These are phyloP conservation scores for Cinnamomum chago DNA, from an alignment of 164 flowering plant species.

Conservation along the genomic window DNA sequence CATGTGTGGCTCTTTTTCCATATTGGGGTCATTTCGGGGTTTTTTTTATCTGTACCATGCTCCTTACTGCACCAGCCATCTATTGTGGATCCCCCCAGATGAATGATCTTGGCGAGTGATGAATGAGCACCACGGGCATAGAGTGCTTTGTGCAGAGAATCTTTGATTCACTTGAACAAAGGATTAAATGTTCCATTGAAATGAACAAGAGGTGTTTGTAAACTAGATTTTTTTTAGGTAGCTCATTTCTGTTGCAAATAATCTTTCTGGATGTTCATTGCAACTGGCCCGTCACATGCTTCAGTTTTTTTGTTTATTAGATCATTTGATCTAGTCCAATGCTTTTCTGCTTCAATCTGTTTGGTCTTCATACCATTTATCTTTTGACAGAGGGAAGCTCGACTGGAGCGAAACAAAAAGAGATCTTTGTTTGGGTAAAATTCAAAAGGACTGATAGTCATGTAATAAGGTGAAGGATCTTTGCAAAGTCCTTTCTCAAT, in stretches of 20 bases:
- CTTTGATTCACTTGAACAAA: too few species aligned
- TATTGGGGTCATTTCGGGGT: neutral
- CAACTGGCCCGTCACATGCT: neutral
- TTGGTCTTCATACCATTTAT: neutral
- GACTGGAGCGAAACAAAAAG: constrained; percentile 67
- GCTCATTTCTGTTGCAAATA: too few species aligned
- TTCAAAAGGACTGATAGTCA: neutral
- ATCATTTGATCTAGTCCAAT: neutral
- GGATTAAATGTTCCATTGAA: too few species aligned
- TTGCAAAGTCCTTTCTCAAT: neutral
- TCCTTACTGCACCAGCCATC: neutral
- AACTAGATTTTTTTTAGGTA: too few species aligned
- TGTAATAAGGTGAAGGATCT: constrained; percentile 2
- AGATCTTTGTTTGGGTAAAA: constrained; percentile 64
- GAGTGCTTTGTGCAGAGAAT: neutral
- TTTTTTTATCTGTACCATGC: neutral
- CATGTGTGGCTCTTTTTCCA: too few species aligned
- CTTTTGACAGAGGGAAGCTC: constrained; percentile 75
- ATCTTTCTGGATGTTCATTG: neutral
- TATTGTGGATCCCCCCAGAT: neutral
- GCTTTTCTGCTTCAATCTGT: neutral
- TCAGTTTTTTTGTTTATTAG: neutral
- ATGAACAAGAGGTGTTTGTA: too few species aligned
- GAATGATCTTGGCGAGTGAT: neutral
- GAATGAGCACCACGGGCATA: neutral